phyloP scores from a whole-genome alignment of 2,329 filamentous ascomycete species.

The Fusarium sp. region DNA sequence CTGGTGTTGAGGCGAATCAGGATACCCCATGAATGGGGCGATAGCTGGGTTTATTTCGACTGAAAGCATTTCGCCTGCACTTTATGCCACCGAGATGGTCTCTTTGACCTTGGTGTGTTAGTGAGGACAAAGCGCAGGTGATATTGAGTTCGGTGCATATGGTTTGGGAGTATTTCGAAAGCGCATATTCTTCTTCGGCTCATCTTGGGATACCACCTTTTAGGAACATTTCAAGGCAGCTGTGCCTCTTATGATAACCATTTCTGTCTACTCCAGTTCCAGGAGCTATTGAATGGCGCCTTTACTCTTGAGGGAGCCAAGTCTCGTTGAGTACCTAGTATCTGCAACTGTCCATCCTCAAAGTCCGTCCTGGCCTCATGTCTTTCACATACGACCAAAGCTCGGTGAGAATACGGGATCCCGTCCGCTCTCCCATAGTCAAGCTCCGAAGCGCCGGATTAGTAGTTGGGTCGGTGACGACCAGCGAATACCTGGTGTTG shows the following conservation, averaged over 20 bases:
- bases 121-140: not conserved
- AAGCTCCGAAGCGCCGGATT: slow-evolving; percentile 19
- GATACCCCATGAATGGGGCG: slow-evolving; percentile 4
- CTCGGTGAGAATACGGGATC: slow-evolving; percentile 18
- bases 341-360: not conserved
- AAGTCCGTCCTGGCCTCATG: not conserved
- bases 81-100: not conserved
- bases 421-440: slow-evolving; percentile 14
- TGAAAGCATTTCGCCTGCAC: not conserved
- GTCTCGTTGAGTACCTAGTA: not conserved
- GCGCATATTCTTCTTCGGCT: not conserved
- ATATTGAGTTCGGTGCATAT: not conserved
- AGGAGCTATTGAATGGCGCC: not conserved
- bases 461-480: slow-evolving; percentile 17
- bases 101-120: not conserved
- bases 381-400: slow-evolving; percentile 10
- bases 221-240: not conserved
- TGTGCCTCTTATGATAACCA: not conserved
- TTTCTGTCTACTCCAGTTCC: not conserved
- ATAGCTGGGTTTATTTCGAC: not conserved
- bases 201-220: not conserved
- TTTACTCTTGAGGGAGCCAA: not conserved
- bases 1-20: slow-evolving; percentile 33
- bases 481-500: slow-evolving; percentile 16
- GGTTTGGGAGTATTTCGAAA: not conserved